phyloP scores from a whole-genome alignment of 352 stramenopile species.

The Globisporangium megalacanthum region DNA sequence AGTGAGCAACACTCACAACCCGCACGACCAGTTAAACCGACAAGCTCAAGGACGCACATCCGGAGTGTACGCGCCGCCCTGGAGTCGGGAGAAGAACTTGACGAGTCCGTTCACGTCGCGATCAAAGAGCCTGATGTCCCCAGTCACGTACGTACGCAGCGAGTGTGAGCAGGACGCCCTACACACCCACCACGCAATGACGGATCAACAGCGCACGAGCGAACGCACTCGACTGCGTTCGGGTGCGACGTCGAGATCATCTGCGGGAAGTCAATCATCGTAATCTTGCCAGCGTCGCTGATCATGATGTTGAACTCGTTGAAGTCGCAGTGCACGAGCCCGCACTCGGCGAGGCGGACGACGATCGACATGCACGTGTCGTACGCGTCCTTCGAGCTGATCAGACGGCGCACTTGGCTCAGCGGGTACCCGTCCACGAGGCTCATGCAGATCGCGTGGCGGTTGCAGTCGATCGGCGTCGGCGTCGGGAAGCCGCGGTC shows the following conservation, averaged over 20 bases:
- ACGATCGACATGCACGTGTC: constrained; percentile 94
- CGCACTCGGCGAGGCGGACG: constrained; percentile 94
- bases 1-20: neutral
- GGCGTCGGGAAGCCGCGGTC: constrained; percentile 97
- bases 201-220: neutral
- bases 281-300: constrained; percentile 90
- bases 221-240: constrained; percentile 94
- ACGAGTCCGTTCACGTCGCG: constrained; percentile 95
- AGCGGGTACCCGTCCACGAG: constrained; percentile 94
- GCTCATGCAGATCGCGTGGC: constrained; percentile 97
- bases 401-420: constrained; percentile 92
- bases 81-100: constrained; percentile 92
- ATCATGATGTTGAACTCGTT: constrained; percentile 99
- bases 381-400: constrained; percentile 95
- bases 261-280: constrained; percentile 99
- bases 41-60: constrained; percentile 53
- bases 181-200: neutral
- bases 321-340: constrained; percentile 99
- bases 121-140: constrained; percentile 75
- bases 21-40: constrained; percentile 3
- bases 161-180: neutral
- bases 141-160: neutral
- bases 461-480: constrained; percentile 96
- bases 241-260: constrained; percentile 99
- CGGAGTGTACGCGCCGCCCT: constrained; percentile 75